Evolutionary conservation across 192 early-diverging fungal genomes (phyloP).

Genomic region (Rhizoclosmatium globosum): DNA sequence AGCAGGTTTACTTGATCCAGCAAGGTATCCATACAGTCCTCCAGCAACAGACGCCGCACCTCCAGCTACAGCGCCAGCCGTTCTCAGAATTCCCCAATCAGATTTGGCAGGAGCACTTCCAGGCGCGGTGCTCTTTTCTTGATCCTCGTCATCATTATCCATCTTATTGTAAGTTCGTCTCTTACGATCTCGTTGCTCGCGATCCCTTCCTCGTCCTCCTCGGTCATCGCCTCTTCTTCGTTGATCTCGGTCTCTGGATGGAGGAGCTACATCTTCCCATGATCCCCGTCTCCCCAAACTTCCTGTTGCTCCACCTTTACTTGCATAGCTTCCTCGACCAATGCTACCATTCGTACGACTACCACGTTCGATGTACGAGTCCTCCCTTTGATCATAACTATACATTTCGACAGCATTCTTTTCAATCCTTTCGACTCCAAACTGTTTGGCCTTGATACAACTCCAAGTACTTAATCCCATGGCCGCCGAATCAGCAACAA

Average conservation of each 20-base stretch:
- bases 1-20: not conserved
- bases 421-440: not conserved
- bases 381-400: not conserved
- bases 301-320: too few relatives aligned
- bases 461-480: constrained; percentile 15
- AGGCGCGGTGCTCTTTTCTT: not conserved
- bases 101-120: constrained; percentile 12
- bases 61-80: constrained; percentile 28
- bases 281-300: not conserved
- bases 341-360: not conserved
- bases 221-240: not conserved
- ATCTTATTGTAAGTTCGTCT: not conserved
- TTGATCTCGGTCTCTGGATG: not conserved
- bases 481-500: not conserved
- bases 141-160: not conserved
- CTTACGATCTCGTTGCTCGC: not conserved
- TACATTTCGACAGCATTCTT: not conserved
- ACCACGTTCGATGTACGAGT: not conserved
- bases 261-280: not conserved
- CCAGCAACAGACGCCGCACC: constrained; percentile 21
- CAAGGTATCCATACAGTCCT: constrained; percentile 34
- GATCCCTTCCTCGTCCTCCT: not conserved
- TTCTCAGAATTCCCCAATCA: constrained; percentile 34
- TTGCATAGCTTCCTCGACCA: not conserved
- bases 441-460: constrained; percentile 1